Percentiles rank a stretch among this genome's conserved stretches.
These are phyloP conservation scores for Boletus mariae DNA, from an alignment of 1,284 basidiomycete species.

Conservation along the genomic window DNA sequence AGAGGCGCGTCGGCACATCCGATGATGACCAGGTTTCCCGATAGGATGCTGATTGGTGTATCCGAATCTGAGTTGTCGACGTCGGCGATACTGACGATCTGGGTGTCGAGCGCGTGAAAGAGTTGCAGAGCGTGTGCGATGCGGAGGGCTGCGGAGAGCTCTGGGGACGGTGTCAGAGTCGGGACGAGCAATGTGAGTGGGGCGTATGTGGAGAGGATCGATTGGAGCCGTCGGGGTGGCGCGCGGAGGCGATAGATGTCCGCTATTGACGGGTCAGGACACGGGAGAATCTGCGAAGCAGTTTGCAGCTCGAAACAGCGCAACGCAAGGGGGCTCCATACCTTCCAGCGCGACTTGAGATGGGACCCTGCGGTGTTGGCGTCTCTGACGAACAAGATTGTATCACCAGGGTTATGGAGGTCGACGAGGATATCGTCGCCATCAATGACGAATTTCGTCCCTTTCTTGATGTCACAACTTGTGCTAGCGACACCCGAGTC, in stretches of 20 bases:
- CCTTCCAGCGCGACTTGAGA: constrained; percentile 19
- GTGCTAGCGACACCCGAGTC: not conserved
- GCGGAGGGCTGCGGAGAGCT: constrained; percentile 47
- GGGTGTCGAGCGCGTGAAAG: constrained; percentile 68
- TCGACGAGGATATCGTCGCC: constrained; percentile 3
- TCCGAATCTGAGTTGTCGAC: constrained; percentile 5
- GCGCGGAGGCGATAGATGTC: not conserved
- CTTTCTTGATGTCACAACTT: not conserved
- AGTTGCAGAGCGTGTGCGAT: constrained; percentile 65
- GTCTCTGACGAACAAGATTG: constrained; percentile 14
- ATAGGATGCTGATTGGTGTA: constrained; percentile 5
- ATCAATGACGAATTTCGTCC: constrained; percentile 12
- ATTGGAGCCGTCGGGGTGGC: constrained; percentile 50
- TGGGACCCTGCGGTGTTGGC: not conserved
- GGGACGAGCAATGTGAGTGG: constrained; percentile 58
- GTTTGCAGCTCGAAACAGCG: not conserved
- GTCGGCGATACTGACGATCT: constrained; percentile 50
- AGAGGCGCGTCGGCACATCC: constrained; percentile 37
- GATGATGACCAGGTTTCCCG: constrained; percentile 60
- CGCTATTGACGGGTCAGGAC: not conserved
- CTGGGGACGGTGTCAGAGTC: constrained; percentile 37
- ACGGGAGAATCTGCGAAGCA: constrained; percentile 6
- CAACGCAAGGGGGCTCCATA: constrained; percentile 3
- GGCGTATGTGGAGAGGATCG: constrained; percentile 51
- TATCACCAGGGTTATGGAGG: not conserved